Base-by-base conservation (phyloP, 106 monocot species). In the Apostasia shenzhenica region DNA sequence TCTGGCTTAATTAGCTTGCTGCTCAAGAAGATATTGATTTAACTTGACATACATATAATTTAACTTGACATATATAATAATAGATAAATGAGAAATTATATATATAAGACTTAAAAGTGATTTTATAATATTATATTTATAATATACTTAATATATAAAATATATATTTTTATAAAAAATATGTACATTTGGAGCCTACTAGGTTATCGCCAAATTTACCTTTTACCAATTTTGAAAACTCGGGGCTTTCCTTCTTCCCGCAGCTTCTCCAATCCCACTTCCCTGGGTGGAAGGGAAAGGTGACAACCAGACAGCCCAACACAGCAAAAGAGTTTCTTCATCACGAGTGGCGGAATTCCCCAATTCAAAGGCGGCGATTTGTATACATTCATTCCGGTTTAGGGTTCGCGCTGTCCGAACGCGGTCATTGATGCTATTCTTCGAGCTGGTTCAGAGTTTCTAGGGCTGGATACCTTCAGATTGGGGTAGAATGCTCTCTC, bases 401-500 rank as follows among this genome's bases (percentile, higher is more conserved):
- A 75, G 74, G 67, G 66, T 75, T 75, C 67, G 41, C 41, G 8
- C 57, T 12, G 2, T 61, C 14, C 58, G 40, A 60, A 42, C 37
- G 39, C 9, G 9, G 1, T 10, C 48, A 49, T 46, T 6, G 65
- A 65, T 65, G 65, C 46, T 3, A 2, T 48, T 65, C 26, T 37
- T 49, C 7, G 46, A 14, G 46, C 46, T 37, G 65, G 48, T 48
- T 65, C 48, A 2, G 48, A 3, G 43, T 65, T 48, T 2, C 62
- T 62, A 1, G 9, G 62, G 1, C 48, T 65, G 47, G 46, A 47
- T 48, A 63, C 54, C 26, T 61, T 43, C 51, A 43, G n/a, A 9
- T 53, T 55, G 45, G 11, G 48, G 14, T 1, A 79, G 14, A 48
- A 79, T 79, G 83, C 75, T 71, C 13, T 74, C 66, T n/a, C 1